Evolutionary conservation across 352 stramenopile species (phyloP), one percentile per base, ranked within the genome.

Genomic region (Phytophthora hybrid): DNA sequence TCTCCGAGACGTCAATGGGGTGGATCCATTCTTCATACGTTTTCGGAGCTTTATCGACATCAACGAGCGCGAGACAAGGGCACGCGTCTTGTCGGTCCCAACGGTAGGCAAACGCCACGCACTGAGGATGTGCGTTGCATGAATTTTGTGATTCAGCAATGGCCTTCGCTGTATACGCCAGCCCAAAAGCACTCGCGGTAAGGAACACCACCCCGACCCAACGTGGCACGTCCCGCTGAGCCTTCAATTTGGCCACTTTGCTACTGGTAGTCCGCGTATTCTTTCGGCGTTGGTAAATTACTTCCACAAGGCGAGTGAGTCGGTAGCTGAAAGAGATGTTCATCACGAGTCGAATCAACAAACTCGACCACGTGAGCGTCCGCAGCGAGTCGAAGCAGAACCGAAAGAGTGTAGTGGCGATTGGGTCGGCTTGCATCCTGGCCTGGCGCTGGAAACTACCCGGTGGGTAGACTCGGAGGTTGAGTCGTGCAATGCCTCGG

Each of bases 41-140:
- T 19, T 61, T 70, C 0, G 63, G 70, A 5, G 63, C 52, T 37
- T 63, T 13, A 13, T 80, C 56, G 3, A 64, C 23, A 51, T 87
- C 73, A 31, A 88, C 74, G 26, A 77, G 71, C 8, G 72, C 69
- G 1, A 84, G 52, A 16, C 81, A 88, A 1, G 76, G 71, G 37
- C 81, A 88, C 5, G 53, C 19, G 7, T 70, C 63, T 9, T 51
- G 23, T 5, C 52, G 51, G 21, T 55, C 4, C 71, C 74, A 65
- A 4, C 74, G 58, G 46, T 74, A 69, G 26, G 60, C 49, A 19
- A 53, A 66, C 1, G 44, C 62, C 11, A 68, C 62, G 47, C 72
- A 76, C 41, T 74, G 39, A n/a, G 71, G 54, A 26, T 39, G 69
- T 18, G 16, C 44, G 7, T 26, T 44, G 39, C 61, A 76, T 31